These are phyloP conservation scores for Glycine soja DNA, from an alignment of 306 rosid genomes.

Conservation along the genomic window DNA sequence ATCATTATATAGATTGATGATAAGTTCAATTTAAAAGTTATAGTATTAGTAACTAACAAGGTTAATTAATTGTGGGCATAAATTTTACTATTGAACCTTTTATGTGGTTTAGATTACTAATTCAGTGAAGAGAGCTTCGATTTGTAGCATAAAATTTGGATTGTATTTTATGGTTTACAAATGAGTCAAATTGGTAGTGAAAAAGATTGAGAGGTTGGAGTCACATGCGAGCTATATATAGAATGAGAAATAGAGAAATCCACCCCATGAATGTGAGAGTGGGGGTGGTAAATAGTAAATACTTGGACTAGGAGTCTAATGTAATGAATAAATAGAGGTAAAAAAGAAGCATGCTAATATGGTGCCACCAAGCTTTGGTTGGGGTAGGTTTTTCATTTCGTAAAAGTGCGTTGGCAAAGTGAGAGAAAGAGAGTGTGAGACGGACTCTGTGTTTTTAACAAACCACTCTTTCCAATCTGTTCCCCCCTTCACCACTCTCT, in stretches of 20 bases:
- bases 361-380: conserved; percentile 54
- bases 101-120: background rate
- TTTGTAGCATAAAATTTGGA: background rate
- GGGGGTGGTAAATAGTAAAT: conserved; percentile 34
- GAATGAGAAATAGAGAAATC: background rate
- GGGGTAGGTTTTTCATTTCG: conserved; percentile 48
- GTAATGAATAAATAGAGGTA: conserved; percentile 13
- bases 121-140: background rate
- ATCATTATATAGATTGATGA: background rate
- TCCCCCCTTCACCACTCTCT: conserved; percentile 36
- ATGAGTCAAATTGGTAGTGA: conserved; percentile 37
- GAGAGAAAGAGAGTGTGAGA: conserved; percentile 93
- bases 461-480: conserved; percentile 53
- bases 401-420: conserved; percentile 87
- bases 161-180: background rate
- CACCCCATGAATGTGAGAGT: conserved; percentile 36
- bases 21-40: background rate
- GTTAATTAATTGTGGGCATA: background rate
- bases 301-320: background rate
- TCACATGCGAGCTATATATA: conserved; percentile 27
- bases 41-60: no score
- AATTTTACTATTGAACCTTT: background rate
- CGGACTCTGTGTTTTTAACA: conserved; percentile 61
- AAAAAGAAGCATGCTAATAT: conserved; percentile 37
- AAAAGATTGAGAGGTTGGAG: conserved; percentile 43